phyloP scores from a whole-genome alignment of 2,329 filamentous ascomycete species.

The Fusarium goolgardi region DNA sequence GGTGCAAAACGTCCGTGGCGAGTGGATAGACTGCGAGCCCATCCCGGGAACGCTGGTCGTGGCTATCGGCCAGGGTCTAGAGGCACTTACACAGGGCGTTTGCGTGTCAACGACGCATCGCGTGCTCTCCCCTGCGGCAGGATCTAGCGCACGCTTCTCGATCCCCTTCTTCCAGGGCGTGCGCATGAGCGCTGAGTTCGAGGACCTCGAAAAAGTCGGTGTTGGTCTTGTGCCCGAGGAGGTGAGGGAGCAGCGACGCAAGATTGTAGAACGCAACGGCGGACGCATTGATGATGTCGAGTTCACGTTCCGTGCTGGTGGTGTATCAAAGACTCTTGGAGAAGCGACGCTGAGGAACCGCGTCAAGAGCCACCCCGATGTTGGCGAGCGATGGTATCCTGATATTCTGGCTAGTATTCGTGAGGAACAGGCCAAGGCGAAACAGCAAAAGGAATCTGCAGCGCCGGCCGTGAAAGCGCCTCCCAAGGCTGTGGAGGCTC shows the following conservation, averaged over 20 bases:
- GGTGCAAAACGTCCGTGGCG: slow-evolving; percentile 80
- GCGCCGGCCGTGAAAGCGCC: slow-evolving; percentile 36
- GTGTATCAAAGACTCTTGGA: slow-evolving; percentile 74
- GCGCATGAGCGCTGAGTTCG: slow-evolving; percentile 81
- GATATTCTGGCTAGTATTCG: slow-evolving; percentile 69
- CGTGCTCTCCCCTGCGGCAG: slow-evolving; percentile 78
- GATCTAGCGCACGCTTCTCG: slow-evolving; percentile 78
- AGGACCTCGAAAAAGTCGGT: slow-evolving; percentile 74
- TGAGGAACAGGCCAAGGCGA: slow-evolving; percentile 65
- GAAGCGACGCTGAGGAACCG: slow-evolving; percentile 88
- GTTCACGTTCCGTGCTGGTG: slow-evolving; percentile 82
- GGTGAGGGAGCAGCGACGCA: slow-evolving; percentile 70
- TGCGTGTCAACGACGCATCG: slow-evolving; percentile 86
- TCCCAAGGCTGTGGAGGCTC: slow-evolving; percentile 49
- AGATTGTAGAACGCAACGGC: slow-evolving; percentile 66
- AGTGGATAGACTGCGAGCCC: slow-evolving; percentile 87
- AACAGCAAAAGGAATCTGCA: slow-evolving; percentile 46
- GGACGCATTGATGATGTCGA: slow-evolving; percentile 80
- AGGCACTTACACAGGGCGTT: slow-evolving; percentile 85
- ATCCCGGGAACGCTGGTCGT: slow-evolving; percentile 83
- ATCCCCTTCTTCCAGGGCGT: slow-evolving; percentile 93
- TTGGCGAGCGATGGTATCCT: slow-evolving; percentile 84
- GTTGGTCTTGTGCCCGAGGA: slow-evolving; percentile 69
- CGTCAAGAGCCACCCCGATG: slow-evolving; percentile 88
- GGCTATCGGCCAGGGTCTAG: slow-evolving; percentile 87